Conservation (phyloP, 2,329 filamentous ascomycete genomes). For the Stylonectria norvegica region DNA sequence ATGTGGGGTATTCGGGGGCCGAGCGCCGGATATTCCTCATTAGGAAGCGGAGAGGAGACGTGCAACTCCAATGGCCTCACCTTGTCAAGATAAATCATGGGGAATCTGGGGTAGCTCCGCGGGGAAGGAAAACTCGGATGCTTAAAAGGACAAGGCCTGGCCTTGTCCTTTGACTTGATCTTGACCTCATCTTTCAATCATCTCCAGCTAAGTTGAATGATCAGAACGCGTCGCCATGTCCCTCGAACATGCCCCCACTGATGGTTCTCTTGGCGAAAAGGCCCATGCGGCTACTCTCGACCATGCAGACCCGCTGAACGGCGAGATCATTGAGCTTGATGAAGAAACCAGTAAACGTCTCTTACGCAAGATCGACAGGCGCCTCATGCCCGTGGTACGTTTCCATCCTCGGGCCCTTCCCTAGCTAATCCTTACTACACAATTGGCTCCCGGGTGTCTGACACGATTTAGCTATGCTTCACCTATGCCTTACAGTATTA, state of each 20-base stretch:
- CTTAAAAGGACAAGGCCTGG: neutral
- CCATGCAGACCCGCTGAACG: neutral
- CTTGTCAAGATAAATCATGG: neutral
- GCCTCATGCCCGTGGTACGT: slow-evolving; percentile 23
- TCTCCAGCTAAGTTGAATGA: neutral
- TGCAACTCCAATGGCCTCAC: neutral
- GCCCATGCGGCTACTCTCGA: neutral
- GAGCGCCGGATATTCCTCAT: neutral
- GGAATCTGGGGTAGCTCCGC: slow-evolving; percentile 6
- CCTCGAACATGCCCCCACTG: neutral
- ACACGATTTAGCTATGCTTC: slow-evolving; percentile 20
- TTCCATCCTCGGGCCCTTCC: no score
- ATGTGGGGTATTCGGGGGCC: neutral
- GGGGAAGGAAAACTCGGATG: slow-evolving; percentile 1
- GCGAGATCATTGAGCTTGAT: slow-evolving; percentile 8
- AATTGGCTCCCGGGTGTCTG: no score
- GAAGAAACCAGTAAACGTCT: slow-evolving; percentile 13
- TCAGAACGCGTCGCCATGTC: neutral
- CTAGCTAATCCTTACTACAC: neutral
- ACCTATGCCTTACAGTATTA: slow-evolving; percentile 34
- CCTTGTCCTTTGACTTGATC: neutral
- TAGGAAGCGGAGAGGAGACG: neutral
- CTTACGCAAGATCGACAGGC: slow-evolving; percentile 21
- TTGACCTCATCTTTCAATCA: neutral
- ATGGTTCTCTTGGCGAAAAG: neutral